Evolutionary conservation across 2,329 filamentous ascomycete genomes (phyloP), one percentile per base, ranked within the genome.

Genomic region (Mariannaea elegans): DNA sequence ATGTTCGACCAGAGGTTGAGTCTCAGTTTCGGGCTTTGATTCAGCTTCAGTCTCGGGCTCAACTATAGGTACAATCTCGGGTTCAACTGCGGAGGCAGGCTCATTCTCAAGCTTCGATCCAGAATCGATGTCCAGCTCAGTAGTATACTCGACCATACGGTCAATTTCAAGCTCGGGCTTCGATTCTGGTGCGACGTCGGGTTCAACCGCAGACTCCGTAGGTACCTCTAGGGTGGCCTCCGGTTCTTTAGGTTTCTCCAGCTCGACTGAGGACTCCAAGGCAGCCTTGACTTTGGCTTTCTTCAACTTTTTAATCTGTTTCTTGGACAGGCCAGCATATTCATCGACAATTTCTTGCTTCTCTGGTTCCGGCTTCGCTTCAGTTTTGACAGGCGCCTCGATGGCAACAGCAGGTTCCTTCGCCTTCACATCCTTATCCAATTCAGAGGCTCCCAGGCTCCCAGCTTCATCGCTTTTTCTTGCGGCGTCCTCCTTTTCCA

Each of bases 21-120:
- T 67, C 54, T 68, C 65, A 62, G 63, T 61, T 67, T 70, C 59
- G 54, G 56, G 63, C 64, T 71, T 67, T 49, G 68, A 62, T 69
- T 71, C 68, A 71, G 53, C 66, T 69, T 68, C 66, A 68, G 65
- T 65, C 56, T 70, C 62, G 65, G 64, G 64, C 61, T 70, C 66
- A 67, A 67, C 50, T 68, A 67, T 63, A 66, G 59, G 64, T 60
- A 73, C 70, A 61, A 59, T 63, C 62, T 72, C 65, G 32, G 27
- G n/a, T 60, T 69, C 60, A 53, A 50, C 56, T 39, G 59, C 55
- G 47, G 52, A 44, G 56, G 58, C 41, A 61, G 59, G 42, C 60
- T 69, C 62, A 59, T 70, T 63, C 44, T 71, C 64, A 61, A 59
- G 56, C 44, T 63, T 61, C 51, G 56, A 21, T 50, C 59, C 64